Evolutionary conservation across 371 early-diverging fungal genomes (phyloP).

Genomic region (Actinomortierella ambigua): DNA sequence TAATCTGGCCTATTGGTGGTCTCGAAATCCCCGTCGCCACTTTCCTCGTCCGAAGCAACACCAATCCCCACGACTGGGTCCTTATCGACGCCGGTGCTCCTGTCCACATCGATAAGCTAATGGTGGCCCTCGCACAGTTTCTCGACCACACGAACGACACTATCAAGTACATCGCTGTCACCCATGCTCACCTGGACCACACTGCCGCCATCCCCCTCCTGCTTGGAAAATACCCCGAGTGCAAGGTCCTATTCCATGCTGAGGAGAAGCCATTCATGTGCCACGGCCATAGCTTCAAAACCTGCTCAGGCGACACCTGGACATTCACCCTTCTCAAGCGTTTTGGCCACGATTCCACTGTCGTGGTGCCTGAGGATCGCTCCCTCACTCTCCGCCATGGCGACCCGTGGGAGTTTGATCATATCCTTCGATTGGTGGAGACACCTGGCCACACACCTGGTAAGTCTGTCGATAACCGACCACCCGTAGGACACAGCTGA

Average conservation of each 20-base stretch:
- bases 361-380: conserved; percentile 29
- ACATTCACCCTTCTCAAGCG: conserved; percentile 39
- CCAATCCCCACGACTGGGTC: conserved; percentile 40
- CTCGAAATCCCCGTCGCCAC: conserved; percentile 44
- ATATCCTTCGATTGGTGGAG: conserved; percentile 44
- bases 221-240: conserved; percentile 42
- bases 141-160: conserved; percentile 42
- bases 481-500: too few species aligned
- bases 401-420: conserved; percentile 45
- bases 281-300: conserved; percentile 37
- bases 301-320: conserved; percentile 33
- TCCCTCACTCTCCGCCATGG: conserved; percentile 37
- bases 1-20: conserved; percentile 38
- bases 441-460: conserved; percentile 51
- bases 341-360: conserved; percentile 40
- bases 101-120: conserved; percentile 28
- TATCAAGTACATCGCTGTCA: conserved; percentile 46
- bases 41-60: conserved; percentile 32
- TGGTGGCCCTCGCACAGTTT: conserved; percentile 34
- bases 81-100: conserved; percentile 48
- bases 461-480: neutral
- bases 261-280: conserved; percentile 47
- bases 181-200: conserved; percentile 51
- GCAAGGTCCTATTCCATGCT: conserved; percentile 42
- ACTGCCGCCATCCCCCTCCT: conserved; percentile 43